Conservation (phyloP, 345 rosid species). For the Eucalyptus curtisii region DNA sequence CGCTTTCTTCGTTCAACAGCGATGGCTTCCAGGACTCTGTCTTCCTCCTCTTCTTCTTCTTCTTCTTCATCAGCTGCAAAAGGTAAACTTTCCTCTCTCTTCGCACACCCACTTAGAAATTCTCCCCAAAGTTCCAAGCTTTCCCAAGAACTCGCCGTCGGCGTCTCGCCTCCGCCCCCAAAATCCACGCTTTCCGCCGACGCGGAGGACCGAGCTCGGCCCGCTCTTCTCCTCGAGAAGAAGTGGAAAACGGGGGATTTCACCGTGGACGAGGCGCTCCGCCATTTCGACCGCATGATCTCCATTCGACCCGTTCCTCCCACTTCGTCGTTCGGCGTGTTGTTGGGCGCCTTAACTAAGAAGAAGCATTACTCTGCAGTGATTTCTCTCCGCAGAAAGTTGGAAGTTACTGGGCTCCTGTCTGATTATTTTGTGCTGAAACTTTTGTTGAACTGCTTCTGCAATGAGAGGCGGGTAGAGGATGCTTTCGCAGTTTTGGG, state of each 20-base stretch:
- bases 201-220: background rate
- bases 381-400: background rate
- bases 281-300: constrained; percentile 11
- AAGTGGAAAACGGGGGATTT: constrained; percentile 1
- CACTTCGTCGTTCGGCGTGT: background rate
- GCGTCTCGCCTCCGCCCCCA: background rate
- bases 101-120: background rate
- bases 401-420: background rate
- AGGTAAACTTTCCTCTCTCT: constrained; percentile 2
- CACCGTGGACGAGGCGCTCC: constrained; percentile 5
- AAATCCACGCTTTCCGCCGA: background rate
- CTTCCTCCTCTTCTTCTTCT: background rate
- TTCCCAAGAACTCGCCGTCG: background rate
- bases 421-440: constrained; percentile 8
- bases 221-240: background rate
- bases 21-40: background rate
- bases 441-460: constrained; percentile 11
- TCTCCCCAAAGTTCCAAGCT: background rate
- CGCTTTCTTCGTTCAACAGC: background rate
- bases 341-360: constrained; percentile 4
- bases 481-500: constrained; percentile 12
- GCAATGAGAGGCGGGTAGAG: background rate
- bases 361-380: background rate
- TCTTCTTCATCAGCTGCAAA: background rate
- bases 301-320: background rate